Evolutionary conservation across 2,329 filamentous ascomycete genomes (phyloP).

Genomic region (Colletotrichum karsti): DNA sequence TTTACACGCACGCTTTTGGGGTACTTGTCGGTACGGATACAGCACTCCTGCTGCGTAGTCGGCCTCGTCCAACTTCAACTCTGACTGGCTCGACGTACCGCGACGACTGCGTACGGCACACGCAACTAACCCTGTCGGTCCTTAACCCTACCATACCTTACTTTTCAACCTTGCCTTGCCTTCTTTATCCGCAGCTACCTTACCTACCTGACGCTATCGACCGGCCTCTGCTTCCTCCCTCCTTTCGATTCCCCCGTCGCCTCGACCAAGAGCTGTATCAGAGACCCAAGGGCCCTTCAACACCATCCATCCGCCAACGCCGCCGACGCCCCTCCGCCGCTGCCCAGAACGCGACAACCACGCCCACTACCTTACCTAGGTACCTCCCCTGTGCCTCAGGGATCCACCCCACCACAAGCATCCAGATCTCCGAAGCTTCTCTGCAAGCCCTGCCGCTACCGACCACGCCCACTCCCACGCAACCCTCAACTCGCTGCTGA

Average conservation of each 20-base stretch:
- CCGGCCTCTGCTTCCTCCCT: slow-evolving; percentile 11
- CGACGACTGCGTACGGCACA: background rate
- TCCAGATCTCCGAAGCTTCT: slow-evolving; percentile 32
- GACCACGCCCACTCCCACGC: slow-evolving; percentile 29
- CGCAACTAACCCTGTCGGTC: background rate
- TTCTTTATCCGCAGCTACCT: slow-evolving; percentile 20
- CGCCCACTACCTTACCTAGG: slow-evolving; percentile 13
- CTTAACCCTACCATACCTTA: slow-evolving; percentile 3
- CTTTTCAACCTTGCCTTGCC: background rate
- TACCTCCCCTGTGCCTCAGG: slow-evolving; percentile 29
- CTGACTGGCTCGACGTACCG: background rate
- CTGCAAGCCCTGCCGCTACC: slow-evolving; percentile 31
- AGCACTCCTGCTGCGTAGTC: background rate
- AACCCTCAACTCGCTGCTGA: slow-evolving; percentile 31
- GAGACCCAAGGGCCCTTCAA: slow-evolving; percentile 13
- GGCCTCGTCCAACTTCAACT: background rate
- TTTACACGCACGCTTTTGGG: background rate
- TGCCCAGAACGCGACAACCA: slow-evolving; percentile 28
- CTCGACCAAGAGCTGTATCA: slow-evolving; percentile 11
- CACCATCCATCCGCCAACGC: slow-evolving; percentile 21
- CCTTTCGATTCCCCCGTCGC: too few relatives aligned
- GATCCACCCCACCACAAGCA: slow-evolving; percentile 32
- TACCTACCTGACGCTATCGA: slow-evolving; percentile 20
- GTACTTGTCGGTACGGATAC: background rate
- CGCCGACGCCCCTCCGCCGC: slow-evolving; percentile 22